Base-by-base conservation (phyloP, 1,284 basidiomycete genomes). In the Fomitopsis pinicola region DNA sequence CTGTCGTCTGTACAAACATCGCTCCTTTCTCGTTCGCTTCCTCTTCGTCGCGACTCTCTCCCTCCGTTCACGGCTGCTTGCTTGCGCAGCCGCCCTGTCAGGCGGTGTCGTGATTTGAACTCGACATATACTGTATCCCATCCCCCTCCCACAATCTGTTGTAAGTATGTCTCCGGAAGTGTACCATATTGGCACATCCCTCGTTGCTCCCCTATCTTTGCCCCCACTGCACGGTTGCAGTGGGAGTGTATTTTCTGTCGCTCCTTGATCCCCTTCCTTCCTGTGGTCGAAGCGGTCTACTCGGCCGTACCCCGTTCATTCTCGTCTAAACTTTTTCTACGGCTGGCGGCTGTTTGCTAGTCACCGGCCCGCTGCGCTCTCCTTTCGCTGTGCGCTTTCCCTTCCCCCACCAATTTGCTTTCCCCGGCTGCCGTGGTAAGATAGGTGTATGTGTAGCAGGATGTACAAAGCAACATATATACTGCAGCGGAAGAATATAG, bases 361-460 rank as follows among this genome's bases (percentile, higher is more conserved):
- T 12, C 33, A 22, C n/a, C 5, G 1, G 3, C 8, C 19, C 28
- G 17, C 33, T 17, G 28, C n/a, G 35, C 52, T 22, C 9, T 15
- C 28, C 48, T 58, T 63, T 54, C 50, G 22, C 44, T 35, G 59
- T 14, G 19, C 9, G 5, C 36, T 53, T n/a, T 40, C 36, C 15
- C 33, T 35, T 36, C 33, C 22, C 35, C 17, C 19, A 5, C 35
- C 22, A 7, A 36, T 53, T 55, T 42, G 38, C 55, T 56, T 57
- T 19, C 36, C 56, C 22, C 57, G 17, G 40, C 28, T 57, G 55
- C 36, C 33, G 35, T 35, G 36, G 46, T 58, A 42, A 28, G 55
- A 62, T 62, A 54, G 48, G 38, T 59, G 58, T 59, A 59, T 30
- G 38, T 59, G 38, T 59, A 54, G 52, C 52, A 54, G 52, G 52